Conservation (phyloP, 306 rosid species). For the Rosa persica region DNA sequence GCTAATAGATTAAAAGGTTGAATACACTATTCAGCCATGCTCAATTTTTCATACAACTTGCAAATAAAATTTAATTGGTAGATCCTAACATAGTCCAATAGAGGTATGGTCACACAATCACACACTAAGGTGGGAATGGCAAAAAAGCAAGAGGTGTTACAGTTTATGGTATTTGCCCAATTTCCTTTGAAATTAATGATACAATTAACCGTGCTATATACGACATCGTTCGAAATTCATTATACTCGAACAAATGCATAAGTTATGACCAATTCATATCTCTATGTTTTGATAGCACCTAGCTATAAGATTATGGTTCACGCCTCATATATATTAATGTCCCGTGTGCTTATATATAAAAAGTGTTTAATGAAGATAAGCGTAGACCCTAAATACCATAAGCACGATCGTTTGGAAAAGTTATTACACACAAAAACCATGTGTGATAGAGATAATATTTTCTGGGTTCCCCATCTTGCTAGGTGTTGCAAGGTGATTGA, state of each 20-base stretch:
- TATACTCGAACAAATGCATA: no score
- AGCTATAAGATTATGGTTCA: not conserved
- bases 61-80: not conserved
- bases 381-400: not conserved
- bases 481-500: not conserved
- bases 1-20: not conserved
- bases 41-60: no score
- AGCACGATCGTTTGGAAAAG: not conserved
- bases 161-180: no score
- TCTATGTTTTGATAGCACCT: not conserved
- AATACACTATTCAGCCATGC: no score
- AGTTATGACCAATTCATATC: not conserved
- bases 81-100: no score
- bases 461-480: not conserved
- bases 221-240: no score
- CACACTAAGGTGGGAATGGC: not conserved
- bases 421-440: not conserved
- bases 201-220: not conserved
- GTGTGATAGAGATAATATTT: not conserved
- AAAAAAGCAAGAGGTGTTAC: not conserved
- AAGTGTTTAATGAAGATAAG: not conserved
- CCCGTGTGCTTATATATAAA: not conserved
- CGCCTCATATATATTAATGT: not conserved
- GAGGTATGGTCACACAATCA: not conserved
- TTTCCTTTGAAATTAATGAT: not conserved